Evolutionary conservation across 2,329 filamentous ascomycete genomes (phyloP).

Genomic region (Pseudopyricularia javanii): DNA sequence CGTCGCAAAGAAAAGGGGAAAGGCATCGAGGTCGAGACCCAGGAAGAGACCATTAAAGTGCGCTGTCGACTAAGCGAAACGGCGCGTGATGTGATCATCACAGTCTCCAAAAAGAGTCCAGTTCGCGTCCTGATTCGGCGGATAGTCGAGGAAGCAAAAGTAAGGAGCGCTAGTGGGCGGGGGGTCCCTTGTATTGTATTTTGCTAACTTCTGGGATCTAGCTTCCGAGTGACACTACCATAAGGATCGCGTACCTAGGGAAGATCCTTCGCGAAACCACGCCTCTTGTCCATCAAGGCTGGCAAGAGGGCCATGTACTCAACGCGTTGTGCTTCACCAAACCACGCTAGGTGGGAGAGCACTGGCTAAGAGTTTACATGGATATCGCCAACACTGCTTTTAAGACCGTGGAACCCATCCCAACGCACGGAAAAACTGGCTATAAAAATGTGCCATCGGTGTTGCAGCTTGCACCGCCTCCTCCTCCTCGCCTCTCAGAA

Average conservation of each 20-base stretch:
- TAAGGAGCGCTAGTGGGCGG: slow-evolving; percentile 23
- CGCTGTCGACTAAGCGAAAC: slow-evolving; percentile 55
- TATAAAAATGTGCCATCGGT: no score
- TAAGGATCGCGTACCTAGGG: slow-evolving; percentile 71
- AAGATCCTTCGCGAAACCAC: slow-evolving; percentile 61
- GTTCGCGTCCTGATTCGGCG: slow-evolving; percentile 51
- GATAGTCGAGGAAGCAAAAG: slow-evolving; percentile 50
- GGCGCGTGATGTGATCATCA: slow-evolving; percentile 49
- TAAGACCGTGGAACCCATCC: no score
- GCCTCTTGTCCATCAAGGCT: slow-evolving; percentile 57
- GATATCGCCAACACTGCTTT: no score
- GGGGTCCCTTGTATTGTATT: neutral
- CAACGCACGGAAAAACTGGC: no score
- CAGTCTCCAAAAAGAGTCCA: slow-evolving; percentile 45
- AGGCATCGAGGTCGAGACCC: slow-evolving; percentile 24
- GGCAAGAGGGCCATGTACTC: slow-evolving; percentile 62
- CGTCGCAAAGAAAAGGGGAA: slow-evolving; percentile 42
- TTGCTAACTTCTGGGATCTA: slow-evolving; percentile 15
- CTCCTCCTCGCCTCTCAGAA: no score
- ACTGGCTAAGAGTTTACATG: no score
- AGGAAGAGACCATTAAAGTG: slow-evolving; percentile 39
- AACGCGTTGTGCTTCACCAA: slow-evolving; percentile 56
- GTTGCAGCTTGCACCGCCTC: no score
- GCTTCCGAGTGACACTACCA: slow-evolving; percentile 44
- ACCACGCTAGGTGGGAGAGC: neutral